These are phyloP conservation scores for Phytophthora meadii DNA, from an alignment of 352 stramenopile species.

Conservation along the genomic window DNA sequence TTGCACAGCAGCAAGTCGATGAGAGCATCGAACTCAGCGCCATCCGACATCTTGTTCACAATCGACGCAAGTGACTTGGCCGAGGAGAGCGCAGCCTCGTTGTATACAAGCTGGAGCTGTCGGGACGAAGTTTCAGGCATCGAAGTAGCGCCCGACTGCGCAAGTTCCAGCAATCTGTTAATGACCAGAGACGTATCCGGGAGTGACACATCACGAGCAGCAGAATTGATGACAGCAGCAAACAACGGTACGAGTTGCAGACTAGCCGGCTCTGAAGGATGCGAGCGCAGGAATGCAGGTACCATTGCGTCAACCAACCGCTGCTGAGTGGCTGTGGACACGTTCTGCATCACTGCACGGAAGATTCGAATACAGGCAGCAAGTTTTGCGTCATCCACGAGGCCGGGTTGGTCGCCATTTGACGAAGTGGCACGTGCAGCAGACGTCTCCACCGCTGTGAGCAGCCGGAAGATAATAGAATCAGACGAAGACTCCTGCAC, in stretches of 20 bases:
- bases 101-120: conserved; percentile 50
- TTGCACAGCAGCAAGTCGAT: conserved; percentile 72
- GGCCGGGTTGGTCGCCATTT: conserved; percentile 3
- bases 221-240: conserved; percentile 81
- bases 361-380: conserved; percentile 67
- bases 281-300: conserved; percentile 60
- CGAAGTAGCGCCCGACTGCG: conserved; percentile 48
- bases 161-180: conserved; percentile 79
- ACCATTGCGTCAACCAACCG: conserved; percentile 65
- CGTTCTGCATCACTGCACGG: conserved; percentile 81
- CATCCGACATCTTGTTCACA: conserved; percentile 89
- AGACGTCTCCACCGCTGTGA: conserved; percentile 68
- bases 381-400: conserved; percentile 56
- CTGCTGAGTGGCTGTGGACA: conserved; percentile 67
- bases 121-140: conserved; percentile 15
- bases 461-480: conserved; percentile 72
- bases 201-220: conserved; percentile 60
- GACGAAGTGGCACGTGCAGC: conserved; percentile 46
- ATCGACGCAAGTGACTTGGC: conserved; percentile 85
- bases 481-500: conserved; percentile 45
- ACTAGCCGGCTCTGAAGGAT: conserved; percentile 37
- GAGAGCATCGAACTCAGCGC: conserved; percentile 78
- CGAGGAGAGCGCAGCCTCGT: conserved; percentile 64
- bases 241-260: conserved; percentile 83
- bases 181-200: conserved; percentile 74